Base-by-base conservation (phyloP, 2,329 filamentous ascomycete genomes). In the Pochonia chlamydosporia region DNA sequence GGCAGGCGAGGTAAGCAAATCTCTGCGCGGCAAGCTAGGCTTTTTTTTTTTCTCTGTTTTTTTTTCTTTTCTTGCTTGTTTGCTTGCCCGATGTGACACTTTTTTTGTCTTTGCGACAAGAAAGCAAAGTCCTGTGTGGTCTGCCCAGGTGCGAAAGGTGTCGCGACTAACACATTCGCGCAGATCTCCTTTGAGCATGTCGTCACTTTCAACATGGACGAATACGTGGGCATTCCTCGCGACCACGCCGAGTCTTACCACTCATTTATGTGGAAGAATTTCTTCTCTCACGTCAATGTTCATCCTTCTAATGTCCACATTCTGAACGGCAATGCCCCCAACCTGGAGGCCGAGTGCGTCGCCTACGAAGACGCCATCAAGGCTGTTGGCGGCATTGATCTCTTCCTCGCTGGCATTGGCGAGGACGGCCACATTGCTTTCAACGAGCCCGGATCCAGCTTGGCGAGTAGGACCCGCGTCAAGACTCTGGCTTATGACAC, bases 151-250 rank as follows among this genome's bases (percentile, higher is more conserved):
- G n/a, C n/a, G n/a, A 16, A 18, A 36, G 40, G 30, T 26, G 18
- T 37, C 62, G 18, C 13, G 46, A 9, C 43, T 25, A 5, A 4
- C 10, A 13, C 20, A 11, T 31, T 18, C 21, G 10, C 18, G 2
- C 14, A 88, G 62, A 83, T 95, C 59, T 92, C 88, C 1, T 95
- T 95, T 64, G 83, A 85, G 61, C 81, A 95, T 84, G 87, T 95
- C 59, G 79, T 93, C 62, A 95, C 89, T 23, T 95, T 95, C 75
- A 93, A 93, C 68, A 93, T 93, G 89, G 89, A 95, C 68, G 89
- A 95, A 70, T 95, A 95, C 60, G 87, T 93, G 55, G 87, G 85
- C 48, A 79, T 95, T 52, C 84, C 88, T 28, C 82, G 87, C 59
- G 87, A 91, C 58, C 87, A 95, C 63, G 83, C 87, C 11, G 84